These are phyloP conservation scores for Trifolium repens DNA, from an alignment of 306 rosid species.

Conservation along the genomic window DNA sequence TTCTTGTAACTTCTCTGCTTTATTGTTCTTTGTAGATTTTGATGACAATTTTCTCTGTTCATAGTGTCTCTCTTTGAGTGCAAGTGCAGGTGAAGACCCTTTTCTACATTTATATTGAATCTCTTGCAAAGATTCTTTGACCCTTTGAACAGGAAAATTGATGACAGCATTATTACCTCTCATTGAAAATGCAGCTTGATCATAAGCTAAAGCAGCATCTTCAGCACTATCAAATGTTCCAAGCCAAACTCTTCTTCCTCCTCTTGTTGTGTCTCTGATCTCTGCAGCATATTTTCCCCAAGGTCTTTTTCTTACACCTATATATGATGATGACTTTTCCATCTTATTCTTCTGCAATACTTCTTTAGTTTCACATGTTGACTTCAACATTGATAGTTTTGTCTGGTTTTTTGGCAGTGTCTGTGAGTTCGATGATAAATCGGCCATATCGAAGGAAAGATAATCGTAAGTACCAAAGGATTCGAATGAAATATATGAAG, in stretches of 20 bases:
- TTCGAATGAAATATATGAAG: slow-evolving; percentile 1
- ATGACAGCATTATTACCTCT: slow-evolving; percentile 64
- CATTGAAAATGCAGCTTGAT: slow-evolving; percentile 79
- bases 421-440: not conserved
- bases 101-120: slow-evolving; percentile 10
- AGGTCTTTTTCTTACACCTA: slow-evolving; percentile 72
- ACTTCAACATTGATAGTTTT: not conserved
- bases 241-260: slow-evolving; percentile 76
- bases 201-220: slow-evolving; percentile 84
- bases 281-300: slow-evolving; percentile 93
- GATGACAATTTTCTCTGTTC: slow-evolving; percentile 24
- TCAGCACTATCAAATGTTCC: slow-evolving; percentile 78
- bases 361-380: not conserved
- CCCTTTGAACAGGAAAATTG: slow-evolving; percentile 55
- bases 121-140: slow-evolving; percentile 41
- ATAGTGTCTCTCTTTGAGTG: slow-evolving; percentile 49
- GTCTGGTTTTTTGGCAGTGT: not conserved
- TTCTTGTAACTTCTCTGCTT: slow-evolving; percentile 19
- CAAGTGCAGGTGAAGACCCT: slow-evolving; percentile 62
- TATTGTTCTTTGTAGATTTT: slow-evolving; percentile 3
- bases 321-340: slow-evolving; percentile 14
- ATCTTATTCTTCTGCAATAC: not conserved
- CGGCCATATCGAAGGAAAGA: slow-evolving; percentile 37
- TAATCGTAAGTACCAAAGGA: slow-evolving; percentile 17
- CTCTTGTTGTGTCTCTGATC: slow-evolving; percentile 75